A percentile compares a stretch with the other conserved stretches of the same genome.
Evolutionary conservation across 225 moss, liverwort and hornwort genomes (phyloP).

Genomic region (Pleurozium schreberi): DNA sequence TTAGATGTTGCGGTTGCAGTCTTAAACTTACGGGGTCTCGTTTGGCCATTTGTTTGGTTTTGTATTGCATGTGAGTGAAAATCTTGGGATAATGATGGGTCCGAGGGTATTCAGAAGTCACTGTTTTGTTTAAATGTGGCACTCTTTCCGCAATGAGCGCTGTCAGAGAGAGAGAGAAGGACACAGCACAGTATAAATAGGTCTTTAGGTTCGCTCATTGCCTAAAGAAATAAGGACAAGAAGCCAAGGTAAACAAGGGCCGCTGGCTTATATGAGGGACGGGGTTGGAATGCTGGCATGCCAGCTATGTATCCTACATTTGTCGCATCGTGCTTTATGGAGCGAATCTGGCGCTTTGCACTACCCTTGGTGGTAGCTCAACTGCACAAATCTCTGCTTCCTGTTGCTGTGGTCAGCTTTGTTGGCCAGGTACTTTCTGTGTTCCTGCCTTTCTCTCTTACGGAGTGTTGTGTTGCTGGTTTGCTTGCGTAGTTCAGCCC

Average conservation of each 20-base stretch:
- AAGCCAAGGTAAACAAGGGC: conserved; percentile 5
- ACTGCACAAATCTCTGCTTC: conserved; percentile 70
- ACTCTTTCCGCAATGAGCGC: background rate
- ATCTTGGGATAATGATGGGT: background rate
- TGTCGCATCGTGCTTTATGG: conserved; percentile 71
- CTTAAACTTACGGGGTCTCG: background rate
- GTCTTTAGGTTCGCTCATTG: background rate
- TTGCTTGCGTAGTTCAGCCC: conserved; percentile 58
- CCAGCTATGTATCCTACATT: conserved; percentile 81
- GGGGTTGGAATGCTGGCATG: conserved; percentile 53
- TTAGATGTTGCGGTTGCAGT: background rate
- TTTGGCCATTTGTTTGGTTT: background rate
- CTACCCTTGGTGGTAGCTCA: conserved; percentile 69
- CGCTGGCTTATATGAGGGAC: conserved; percentile 33
- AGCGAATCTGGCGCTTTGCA: conserved; percentile 84
- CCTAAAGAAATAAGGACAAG: background rate
- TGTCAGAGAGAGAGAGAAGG: background rate
- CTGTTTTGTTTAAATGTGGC: background rate
- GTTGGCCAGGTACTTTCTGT: conserved; percentile 71
- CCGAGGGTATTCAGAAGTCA: background rate
- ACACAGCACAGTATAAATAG: background rate
- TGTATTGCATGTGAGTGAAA: background rate
- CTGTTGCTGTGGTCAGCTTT: conserved; percentile 86
- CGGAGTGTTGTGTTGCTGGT: conserved; percentile 47
- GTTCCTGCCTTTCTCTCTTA: conserved; percentile 46